Evolutionary conservation across 768 basidiomycete species (phyloP), one percentile per base, ranked within the genome.

Genomic region (Ramaria rubella): DNA sequence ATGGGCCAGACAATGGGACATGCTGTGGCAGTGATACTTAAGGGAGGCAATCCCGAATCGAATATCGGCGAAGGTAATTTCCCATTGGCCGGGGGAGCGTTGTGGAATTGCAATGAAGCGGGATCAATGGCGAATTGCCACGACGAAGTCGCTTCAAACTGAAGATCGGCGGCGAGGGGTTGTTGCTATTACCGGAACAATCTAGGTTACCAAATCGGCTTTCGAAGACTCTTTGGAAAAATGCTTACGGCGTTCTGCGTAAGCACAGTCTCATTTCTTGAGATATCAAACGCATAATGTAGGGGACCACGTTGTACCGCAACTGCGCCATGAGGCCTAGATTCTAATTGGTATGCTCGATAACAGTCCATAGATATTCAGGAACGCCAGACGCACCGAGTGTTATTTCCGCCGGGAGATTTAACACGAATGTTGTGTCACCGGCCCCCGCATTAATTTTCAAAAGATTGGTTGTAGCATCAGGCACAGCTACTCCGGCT

Each of bases 41-140:
- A 63, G 19, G 78, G 75, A 9, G 78, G 75, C 55, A 72, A 68
- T 8, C 77, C 77, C 7, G 75, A 69, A 63, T 80, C 78, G 62
- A 76, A 81, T 12, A 78, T 65, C 0, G 77, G 77, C 14, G 75
- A 75, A 4, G 77, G 76, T 21, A 77, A 68, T 17, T 61, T 63
- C 27, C 68, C 70, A 6, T 69, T 70, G 21, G 68, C 48, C 2
- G 72, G 69, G 3, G 69, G 67, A 14, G 63, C 65, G 40, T 70
- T 68, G 52, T 63, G 62, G 65, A 78, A 78, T 23, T 54, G 34
- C 21, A 72, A 61, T 34, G 67, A 68, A 23, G 63, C 61, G 0
- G 77, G 77, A 63, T 82, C 79, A 58, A 81, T 80, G 15, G 80
- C 80, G 61, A 76, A 80, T 61, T 79, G 75, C 80, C 80, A 81